Conservation (phyloP, 768 basidiomycete genomes). For the Boletus subcaerulescens region DNA sequence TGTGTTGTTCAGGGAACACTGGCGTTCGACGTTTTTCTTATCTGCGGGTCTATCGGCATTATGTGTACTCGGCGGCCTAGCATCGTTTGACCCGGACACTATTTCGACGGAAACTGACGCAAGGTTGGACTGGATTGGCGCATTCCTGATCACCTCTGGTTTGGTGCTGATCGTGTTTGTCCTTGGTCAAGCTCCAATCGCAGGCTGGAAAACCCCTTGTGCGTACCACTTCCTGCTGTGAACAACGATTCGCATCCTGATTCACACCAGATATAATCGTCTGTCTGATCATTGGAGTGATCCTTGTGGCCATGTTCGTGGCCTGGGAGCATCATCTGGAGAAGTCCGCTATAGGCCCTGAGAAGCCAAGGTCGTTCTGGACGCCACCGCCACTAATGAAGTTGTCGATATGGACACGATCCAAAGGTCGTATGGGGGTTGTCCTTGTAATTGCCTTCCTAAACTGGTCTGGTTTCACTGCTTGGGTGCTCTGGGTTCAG, state of each 20-base stretch:
- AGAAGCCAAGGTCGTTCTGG: conserved; percentile 26
- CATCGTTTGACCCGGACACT: conserved; percentile 62
- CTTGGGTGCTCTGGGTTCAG: conserved; percentile 53
- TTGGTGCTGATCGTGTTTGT: conserved; percentile 72
- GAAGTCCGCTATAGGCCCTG: conserved; percentile 8
- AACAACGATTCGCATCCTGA: conserved; percentile 22
- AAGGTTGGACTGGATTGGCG: conserved; percentile 78
- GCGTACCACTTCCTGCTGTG: conserved; percentile 14
- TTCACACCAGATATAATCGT: conserved; percentile 60
- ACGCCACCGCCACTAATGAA: conserved; percentile 64
- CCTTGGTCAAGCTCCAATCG: conserved; percentile 63
- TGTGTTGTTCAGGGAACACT: conserved; percentile 37
- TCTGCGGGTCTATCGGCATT: conserved; percentile 54
- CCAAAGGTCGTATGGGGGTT: conserved; percentile 57
- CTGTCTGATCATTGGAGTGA: conserved; percentile 58
- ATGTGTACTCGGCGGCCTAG: conserved; percentile 48
- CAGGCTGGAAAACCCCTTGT: conserved; percentile 63
- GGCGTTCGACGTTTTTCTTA: conserved; percentile 69
- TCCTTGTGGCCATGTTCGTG: conserved; percentile 55
- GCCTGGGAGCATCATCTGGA: conserved; percentile 68
- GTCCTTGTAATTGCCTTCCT: conserved; percentile 63
- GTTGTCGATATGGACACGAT: conserved; percentile 59
- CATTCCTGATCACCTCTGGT: conserved; percentile 58
- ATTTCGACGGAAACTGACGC: conserved; percentile 37
- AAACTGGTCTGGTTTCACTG: conserved; percentile 56